phyloP scores from a whole-genome alignment of 2,329 filamentous ascomycete species.

The Hymenoscyphus scutula region DNA sequence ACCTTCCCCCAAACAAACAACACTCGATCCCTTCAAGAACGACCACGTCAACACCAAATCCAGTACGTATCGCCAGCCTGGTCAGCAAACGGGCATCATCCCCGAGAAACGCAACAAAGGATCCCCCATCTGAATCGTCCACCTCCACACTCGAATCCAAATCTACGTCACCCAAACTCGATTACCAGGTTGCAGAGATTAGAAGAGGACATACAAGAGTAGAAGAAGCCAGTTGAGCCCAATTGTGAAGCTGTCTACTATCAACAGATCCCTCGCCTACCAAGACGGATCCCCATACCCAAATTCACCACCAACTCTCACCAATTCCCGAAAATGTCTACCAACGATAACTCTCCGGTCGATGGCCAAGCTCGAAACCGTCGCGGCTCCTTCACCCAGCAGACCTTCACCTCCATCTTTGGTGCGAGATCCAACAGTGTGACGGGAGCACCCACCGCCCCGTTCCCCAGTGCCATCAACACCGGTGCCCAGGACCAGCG shows the following conservation, averaged over 20 bases:
- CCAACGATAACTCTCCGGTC: slow-evolving; percentile 41
- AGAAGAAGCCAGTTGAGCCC: slow-evolving; percentile 28
- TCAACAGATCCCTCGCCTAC: background rate
- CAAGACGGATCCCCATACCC: background rate
- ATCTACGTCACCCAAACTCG: background rate
- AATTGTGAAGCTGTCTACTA: slow-evolving; percentile 18
- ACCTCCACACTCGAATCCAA: background rate
- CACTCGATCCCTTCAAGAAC: background rate
- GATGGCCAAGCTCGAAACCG: slow-evolving; percentile 42
- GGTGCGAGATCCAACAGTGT: slow-evolving; percentile 49
- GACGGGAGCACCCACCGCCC: slow-evolving; percentile 43
- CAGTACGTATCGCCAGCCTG: background rate
- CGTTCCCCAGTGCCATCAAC: slow-evolving; percentile 49
- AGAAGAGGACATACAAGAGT: slow-evolving; percentile 17
- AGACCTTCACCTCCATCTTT: slow-evolving; percentile 49
- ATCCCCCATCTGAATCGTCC: slow-evolving; percentile 12
- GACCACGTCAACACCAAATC: background rate
- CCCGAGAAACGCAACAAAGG: slow-evolving; percentile 6
- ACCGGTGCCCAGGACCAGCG: slow-evolving; percentile 52
- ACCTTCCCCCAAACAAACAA: background rate
- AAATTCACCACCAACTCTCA: background rate
- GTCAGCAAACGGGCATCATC: slow-evolving; percentile 17
- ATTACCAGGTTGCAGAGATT: background rate
- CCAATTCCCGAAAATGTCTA: slow-evolving; percentile 39
- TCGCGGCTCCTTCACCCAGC: slow-evolving; percentile 45